Evolutionary conservation across 2,329 filamentous ascomycete species (phyloP).

Genomic region (Pyrenophora seminiperda): DNA sequence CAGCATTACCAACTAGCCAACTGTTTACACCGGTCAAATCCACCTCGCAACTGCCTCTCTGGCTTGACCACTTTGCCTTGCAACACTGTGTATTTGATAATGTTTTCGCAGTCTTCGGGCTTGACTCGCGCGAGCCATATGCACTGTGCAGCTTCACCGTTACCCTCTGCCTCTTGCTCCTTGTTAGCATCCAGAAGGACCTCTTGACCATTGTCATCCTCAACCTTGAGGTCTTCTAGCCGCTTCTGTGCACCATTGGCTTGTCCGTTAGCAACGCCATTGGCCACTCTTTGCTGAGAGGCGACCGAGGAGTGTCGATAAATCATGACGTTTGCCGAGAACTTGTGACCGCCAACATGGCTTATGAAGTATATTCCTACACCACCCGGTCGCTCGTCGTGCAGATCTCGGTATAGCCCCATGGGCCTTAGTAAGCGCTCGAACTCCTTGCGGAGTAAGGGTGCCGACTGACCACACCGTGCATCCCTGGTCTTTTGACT

Average conservation of each 20-base stretch:
- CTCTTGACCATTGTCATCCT: conserved; percentile 46
- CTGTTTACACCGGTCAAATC: conserved; percentile 82
- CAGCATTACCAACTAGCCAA: conserved; percentile 80
- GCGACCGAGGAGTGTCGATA: conserved; percentile 65
- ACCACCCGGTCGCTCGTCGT: conserved; percentile 87
- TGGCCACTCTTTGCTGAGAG: conserved; percentile 21
- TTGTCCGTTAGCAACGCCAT: conserved; percentile 22
- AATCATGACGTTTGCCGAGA: conserved; percentile 90
- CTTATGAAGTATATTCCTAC: conserved; percentile 96
- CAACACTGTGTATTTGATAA: conserved; percentile 85
- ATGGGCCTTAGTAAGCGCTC: conserved; percentile 85
- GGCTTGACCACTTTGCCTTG: conserved; percentile 96
- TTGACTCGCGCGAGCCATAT: conserved; percentile 87
- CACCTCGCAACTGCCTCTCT: conserved; percentile 80
- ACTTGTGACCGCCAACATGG: conserved; percentile 96
- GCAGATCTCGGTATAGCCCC: conserved; percentile 82
- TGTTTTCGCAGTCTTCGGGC: conserved; percentile 91
- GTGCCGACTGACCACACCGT: conserved; percentile 91
- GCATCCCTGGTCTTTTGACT: conserved; percentile 94
- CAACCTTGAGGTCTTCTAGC: conserved; percentile 46
- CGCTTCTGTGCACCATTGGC: conserved; percentile 41
- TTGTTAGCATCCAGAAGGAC: conserved; percentile 40
- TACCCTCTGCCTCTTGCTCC: conserved; percentile 46
- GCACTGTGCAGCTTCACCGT: conserved; percentile 72
- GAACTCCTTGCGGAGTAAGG: conserved; percentile 84